Base-by-base conservation (phyloP, 108 stramenopile genomes). In the Nannochloropsis oceanica region DNA sequence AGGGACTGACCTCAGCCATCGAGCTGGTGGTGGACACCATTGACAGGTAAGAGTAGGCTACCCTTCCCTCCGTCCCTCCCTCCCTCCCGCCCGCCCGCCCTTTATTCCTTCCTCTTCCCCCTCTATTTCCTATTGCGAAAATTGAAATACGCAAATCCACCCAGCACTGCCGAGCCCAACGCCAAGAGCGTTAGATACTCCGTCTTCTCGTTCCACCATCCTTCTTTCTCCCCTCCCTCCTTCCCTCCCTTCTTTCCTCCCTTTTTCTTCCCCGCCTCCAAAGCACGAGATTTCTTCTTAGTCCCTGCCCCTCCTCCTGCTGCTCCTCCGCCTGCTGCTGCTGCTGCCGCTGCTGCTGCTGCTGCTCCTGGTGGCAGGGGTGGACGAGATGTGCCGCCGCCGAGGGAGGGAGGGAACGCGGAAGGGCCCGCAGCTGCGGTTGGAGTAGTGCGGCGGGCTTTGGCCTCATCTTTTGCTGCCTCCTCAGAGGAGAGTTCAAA, bases 21-120 rank as follows among this genome's bases (percentile, higher is more conserved):
- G 83, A 93, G 92, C 80, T 82, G 84, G 42, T 93, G 94, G 46
- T 90, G 93, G 44, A 86, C 87, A 13, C 93, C 92, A 13, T 89
- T 93, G 44, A 92, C 91, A 43, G 87, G 89, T 5, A 73, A n/a
- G n/a, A 84, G 92, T 25, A 83, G 84, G 44, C n/a, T 34, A 34
- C 34, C 34, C 34, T 5, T 5, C 34, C 5, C 34, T 34, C 5
- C 34, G 2, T 34, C 34, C 34, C 34, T 5, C 34, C 1, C 5
- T 34, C 34, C 34, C 34, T 34, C 34, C 34, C 34, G 1, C 34
- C 34, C 34, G 1, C 34, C 34, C 34, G 34, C 34, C 34, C 34
- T 34, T n/a, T n/a, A n/a, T n/a, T n/a, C n/a, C n/a, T n/a, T 50
- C 18, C 46, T 50, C 18, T 50, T 50, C 46, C 46, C 46, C 18